Evolutionary conservation across 345 rosid genomes (phyloP).

Genomic region (Acer yangbiense): DNA sequence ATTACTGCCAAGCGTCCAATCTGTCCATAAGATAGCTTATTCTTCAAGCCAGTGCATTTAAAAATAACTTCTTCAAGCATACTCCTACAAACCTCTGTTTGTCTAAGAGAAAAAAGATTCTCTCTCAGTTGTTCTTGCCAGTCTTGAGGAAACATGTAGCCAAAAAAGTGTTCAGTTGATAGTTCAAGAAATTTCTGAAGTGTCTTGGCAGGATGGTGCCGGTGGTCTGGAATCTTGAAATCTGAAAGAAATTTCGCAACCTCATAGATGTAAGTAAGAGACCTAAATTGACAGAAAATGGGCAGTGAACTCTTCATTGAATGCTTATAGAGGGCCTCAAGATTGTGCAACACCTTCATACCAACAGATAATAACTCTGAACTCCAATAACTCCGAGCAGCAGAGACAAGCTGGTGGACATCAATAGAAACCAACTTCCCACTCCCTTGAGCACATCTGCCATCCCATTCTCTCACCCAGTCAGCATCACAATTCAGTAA

Average conservation of each 20-base stretch:
- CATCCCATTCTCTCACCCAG: conserved; percentile 33
- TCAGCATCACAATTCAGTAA: conserved; percentile 38
- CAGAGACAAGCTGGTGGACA: conserved; percentile 30
- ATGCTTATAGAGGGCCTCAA: conserved; percentile 25
- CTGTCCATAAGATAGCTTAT: conserved; percentile 35
- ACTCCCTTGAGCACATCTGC: not conserved
- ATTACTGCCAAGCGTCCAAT: conserved; percentile 37
- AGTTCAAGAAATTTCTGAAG: conserved; percentile 17
- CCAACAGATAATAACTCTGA: conserved; percentile 44
- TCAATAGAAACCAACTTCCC: conserved; percentile 25
- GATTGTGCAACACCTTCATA: conserved; percentile 31
- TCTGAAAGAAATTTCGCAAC: conserved; percentile 37
- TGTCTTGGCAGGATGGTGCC: not conserved
- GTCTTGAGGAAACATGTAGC: conserved; percentile 39
- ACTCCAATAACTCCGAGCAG: conserved; percentile 40
- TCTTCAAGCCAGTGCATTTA: conserved; percentile 1
- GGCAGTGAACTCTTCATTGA: conserved; percentile 20
- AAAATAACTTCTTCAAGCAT: conserved; percentile 27
- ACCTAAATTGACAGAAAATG: conserved; percentile 23
- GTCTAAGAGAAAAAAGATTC: conserved; percentile 37
- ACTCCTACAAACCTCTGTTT: conserved; percentile 24
- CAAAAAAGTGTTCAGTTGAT: conserved; percentile 22
- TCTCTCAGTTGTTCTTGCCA: conserved; percentile 33
- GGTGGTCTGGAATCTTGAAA: conserved; percentile 10
- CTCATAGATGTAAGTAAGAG: conserved; percentile 29